A percentile compares a stretch with the other conserved stretches of the same genome.
phyloP scores from a whole-genome alignment of 202 grass and related monocot species.

The Saccharum hybrid region DNA sequence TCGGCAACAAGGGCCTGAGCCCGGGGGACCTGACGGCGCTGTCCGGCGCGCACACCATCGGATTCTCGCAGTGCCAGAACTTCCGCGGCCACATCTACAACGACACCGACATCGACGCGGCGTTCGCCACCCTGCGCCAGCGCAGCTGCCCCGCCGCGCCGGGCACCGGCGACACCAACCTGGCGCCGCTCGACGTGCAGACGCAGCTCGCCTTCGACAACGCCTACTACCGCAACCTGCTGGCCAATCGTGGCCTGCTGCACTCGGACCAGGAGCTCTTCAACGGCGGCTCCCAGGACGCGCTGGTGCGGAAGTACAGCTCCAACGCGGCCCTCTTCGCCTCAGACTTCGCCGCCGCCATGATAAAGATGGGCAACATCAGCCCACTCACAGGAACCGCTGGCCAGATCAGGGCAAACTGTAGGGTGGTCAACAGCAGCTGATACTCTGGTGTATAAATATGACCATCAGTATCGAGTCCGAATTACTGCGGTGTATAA shows the following conservation, averaged over 20 bases:
- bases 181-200: slow-evolving; percentile 56
- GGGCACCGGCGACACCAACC: slow-evolving; percentile 43
- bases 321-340: neutral
- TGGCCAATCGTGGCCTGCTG: slow-evolving; percentile 50
- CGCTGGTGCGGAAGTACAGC: slow-evolving; percentile 29
- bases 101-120: slow-evolving; percentile 54
- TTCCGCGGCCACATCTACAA: slow-evolving; percentile 72
- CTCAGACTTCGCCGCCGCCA: slow-evolving; percentile 52
- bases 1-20: slow-evolving; percentile 55
- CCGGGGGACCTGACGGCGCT: slow-evolving; percentile 64
- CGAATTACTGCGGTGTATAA: neutral
- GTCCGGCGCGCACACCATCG: slow-evolving; percentile 77
- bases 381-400: slow-evolving; percentile 44
- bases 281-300: slow-evolving; percentile 45
- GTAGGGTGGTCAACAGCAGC: slow-evolving; percentile 55
- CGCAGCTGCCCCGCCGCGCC: slow-evolving; percentile 27
- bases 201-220: slow-evolving; percentile 61
- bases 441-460: neutral
- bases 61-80: slow-evolving; percentile 57
- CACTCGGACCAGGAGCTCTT: slow-evolving; percentile 73
- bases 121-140: slow-evolving; percentile 43
- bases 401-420: slow-evolving; percentile 64
- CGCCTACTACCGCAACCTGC: slow-evolving; percentile 58
- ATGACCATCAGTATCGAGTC: neutral
- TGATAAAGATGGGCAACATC: slow-evolving; percentile 73